phyloP scores from a whole-genome alignment of 306 rosid species.

The Cucumis cinereus region DNA sequence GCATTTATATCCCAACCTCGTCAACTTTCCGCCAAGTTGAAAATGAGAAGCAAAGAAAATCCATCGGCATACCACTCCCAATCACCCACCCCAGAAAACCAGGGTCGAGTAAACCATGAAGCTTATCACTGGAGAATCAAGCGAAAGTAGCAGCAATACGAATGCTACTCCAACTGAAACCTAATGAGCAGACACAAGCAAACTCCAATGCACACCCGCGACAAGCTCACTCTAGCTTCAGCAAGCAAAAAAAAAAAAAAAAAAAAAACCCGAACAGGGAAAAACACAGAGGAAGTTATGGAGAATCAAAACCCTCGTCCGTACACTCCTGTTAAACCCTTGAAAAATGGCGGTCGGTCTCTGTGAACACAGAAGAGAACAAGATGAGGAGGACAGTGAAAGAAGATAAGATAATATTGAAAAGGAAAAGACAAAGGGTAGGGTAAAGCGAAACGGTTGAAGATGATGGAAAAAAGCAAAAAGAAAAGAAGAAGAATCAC shows the following conservation, averaged over 20 bases:
- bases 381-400: constrained; percentile 7
- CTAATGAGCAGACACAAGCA: constrained; percentile 9
- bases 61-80: background rate
- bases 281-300: constrained; percentile 23
- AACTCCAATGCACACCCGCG: constrained; percentile 7
- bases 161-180: constrained; percentile 14
- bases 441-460: background rate
- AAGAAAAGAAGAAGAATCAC: constrained; percentile 31
- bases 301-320: constrained; percentile 9
- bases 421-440: constrained; percentile 18
- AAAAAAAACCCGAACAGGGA: constrained; percentile 1
- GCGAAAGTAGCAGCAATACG: background rate
- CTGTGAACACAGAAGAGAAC: background rate
- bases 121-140: constrained; percentile 8
- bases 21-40: background rate
- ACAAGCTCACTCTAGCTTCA: constrained; percentile 16
- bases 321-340: background rate
- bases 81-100: background rate
- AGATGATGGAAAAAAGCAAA: background rate
- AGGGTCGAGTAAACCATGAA: constrained; percentile 7
- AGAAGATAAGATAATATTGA: background rate
- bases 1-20: background rate
- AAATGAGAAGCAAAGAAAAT: background rate
- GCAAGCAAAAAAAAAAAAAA: constrained; percentile 3
- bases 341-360: constrained; percentile 22